Evolutionary conservation across 2,329 filamentous ascomycete species (phyloP).

Genomic region (Trichocomaceae sp.): DNA sequence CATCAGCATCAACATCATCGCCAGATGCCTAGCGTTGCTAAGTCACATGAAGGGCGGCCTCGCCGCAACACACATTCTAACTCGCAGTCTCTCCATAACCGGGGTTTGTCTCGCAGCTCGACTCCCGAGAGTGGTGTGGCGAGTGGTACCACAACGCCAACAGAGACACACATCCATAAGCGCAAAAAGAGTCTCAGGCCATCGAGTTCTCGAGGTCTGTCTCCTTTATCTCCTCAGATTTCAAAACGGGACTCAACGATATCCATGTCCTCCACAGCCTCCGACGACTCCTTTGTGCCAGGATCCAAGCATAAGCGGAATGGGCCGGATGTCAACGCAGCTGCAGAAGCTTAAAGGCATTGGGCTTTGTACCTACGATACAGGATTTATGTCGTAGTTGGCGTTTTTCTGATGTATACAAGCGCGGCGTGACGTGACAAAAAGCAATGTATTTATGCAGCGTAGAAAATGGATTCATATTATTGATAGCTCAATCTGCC

Average conservation of each 20-base stretch:
- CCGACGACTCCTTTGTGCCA: slow-evolving; percentile 28
- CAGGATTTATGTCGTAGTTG: background rate
- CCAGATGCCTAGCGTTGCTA: slow-evolving; percentile 21
- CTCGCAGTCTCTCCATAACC: slow-evolving; percentile 27
- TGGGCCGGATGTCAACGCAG: slow-evolving; percentile 10
- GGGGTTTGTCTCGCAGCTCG: slow-evolving; percentile 38
- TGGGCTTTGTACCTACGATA: background rate
- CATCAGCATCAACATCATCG: slow-evolving; percentile 24
- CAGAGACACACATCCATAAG: slow-evolving; percentile 20
- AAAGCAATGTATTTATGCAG: slow-evolving; percentile 3
- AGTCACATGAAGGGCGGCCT: slow-evolving; percentile 25
- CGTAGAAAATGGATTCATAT: background rate
- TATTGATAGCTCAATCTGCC: background rate
- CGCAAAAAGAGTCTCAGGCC: slow-evolving; percentile 28
- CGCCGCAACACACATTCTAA: slow-evolving; percentile 33
- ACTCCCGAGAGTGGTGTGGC: slow-evolving; percentile 34
- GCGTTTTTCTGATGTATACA: background rate
- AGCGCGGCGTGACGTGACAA: background rate
- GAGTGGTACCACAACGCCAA: slow-evolving; percentile 28
- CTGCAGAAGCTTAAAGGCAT: slow-evolving; percentile 5
- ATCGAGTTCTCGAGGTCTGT: slow-evolving; percentile 23
- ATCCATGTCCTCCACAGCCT: slow-evolving; percentile 26
- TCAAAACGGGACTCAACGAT: slow-evolving; percentile 29
- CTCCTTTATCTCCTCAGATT: slow-evolving; percentile 33
- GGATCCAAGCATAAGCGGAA: slow-evolving; percentile 19